A percentile compares a stretch with the other conserved stretches of the same genome.
Evolutionary conservation across 768 basidiomycete genomes (phyloP).

Genomic region (Mycena kentingensis): DNA sequence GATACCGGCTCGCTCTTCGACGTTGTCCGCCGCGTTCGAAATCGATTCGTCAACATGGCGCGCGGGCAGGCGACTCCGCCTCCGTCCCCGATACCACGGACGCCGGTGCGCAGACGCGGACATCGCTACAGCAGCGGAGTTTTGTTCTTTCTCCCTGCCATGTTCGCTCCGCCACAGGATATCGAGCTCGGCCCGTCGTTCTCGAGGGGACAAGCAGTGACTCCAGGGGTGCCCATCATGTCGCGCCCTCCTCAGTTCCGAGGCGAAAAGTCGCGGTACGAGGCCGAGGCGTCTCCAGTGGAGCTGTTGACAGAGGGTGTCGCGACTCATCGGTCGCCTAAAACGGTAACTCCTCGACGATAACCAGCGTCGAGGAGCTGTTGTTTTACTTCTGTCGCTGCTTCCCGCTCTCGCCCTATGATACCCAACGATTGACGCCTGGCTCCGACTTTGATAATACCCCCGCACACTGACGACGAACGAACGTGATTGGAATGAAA

Average conservation of each 20-base stretch:
- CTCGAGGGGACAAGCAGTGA: conserved; percentile 26
- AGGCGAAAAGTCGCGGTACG: conserved; percentile 20
- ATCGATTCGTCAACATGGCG: conserved; percentile 53
- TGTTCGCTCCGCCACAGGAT: conserved; percentile 59
- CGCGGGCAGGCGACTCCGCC: conserved; percentile 31
- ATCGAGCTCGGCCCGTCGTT: conserved; percentile 44
- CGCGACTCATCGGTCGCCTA: conserved; percentile 13
- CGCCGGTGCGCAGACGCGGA: conserved; percentile 51
- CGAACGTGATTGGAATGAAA: conserved; percentile 10
- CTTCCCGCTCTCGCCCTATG: conserved; percentile 4
- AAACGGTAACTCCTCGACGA: conserved; percentile 11
- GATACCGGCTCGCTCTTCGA: conserved; percentile 52
- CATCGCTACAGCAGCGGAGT: conserved; percentile 57
- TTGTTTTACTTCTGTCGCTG: neutral
- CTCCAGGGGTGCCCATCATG: conserved; percentile 27
- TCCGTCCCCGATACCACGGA: conserved; percentile 36
- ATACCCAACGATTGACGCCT: conserved; percentile 19
- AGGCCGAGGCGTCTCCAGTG: conserved; percentile 21
- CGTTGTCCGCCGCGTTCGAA: conserved; percentile 57
- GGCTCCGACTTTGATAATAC: conserved; percentile 12
- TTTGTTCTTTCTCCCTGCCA: conserved; percentile 81
- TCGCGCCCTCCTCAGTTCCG: conserved; percentile 30
- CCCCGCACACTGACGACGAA: conserved; percentile 15
- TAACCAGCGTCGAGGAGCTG: conserved; percentile 6
- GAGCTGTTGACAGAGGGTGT: conserved; percentile 21